Evolutionary conservation across 148 eudicot genomes (phyloP).

Genomic region (Chenopodium berlandieri): DNA sequence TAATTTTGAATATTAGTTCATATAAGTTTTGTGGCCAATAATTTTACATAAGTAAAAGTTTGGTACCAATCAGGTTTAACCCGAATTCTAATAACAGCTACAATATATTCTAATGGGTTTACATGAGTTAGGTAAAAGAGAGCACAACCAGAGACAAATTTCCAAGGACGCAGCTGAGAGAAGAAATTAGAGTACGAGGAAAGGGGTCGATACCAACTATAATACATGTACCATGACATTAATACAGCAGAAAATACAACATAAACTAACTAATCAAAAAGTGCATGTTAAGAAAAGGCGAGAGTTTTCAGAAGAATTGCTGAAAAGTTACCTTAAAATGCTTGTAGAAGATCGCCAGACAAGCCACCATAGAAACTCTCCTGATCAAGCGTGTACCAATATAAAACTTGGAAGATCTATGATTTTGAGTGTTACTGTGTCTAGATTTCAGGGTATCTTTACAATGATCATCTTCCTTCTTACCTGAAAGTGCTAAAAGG

Average conservation of each 20-base stretch:
- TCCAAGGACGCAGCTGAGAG: neutral
- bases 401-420: constrained; percentile 14
- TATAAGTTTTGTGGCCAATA: no score
- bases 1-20: no score
- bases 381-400: constrained; percentile 49
- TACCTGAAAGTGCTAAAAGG: constrained; percentile 51
- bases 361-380: constrained; percentile 47
- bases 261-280: neutral
- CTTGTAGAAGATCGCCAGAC: constrained; percentile 61
- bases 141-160: neutral
- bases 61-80: no score
- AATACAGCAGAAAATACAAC: neutral
- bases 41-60: no score
- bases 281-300: neutral
- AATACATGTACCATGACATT: neutral
- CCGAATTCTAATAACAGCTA: no score
- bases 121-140: no score
- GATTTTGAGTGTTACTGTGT: constrained; percentile 11
- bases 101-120: no score
- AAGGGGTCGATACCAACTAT: neutral
- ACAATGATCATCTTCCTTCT: constrained; percentile 64
- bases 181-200: neutral
- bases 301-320: neutral
- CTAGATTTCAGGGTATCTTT: constrained; percentile 16
- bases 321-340: constrained; percentile 65